Evolutionary conservation across 495 filamentous ascomycete genomes (phyloP).

Genomic region (Aspergillus biplanus): DNA sequence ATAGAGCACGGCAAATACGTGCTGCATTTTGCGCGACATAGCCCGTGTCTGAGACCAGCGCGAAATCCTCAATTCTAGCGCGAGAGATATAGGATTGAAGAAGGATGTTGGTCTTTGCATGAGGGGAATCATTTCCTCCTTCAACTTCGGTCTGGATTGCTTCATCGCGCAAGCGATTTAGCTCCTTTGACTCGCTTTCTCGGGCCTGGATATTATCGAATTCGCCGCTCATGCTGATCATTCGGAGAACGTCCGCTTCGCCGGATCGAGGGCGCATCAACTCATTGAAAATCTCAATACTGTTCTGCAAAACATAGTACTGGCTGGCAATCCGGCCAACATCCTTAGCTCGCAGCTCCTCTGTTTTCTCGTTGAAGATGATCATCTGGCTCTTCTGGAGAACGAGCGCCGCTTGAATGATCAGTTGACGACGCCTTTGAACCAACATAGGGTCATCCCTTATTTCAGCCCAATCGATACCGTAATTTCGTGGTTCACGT

Average conservation of each 20-base stretch:
- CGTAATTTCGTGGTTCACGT: slow-evolving; percentile 86
- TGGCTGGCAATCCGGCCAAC: slow-evolving; percentile 96
- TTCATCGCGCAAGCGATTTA: slow-evolving; percentile 66
- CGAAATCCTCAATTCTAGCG: slow-evolving; percentile 87
- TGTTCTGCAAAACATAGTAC: slow-evolving; percentile 91
- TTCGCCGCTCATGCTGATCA: slow-evolving; percentile 95
- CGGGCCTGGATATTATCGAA: slow-evolving; percentile 95
- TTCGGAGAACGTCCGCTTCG: slow-evolving; percentile 87
- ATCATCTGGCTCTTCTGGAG: slow-evolving; percentile 97
- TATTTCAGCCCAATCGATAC: slow-evolving; percentile 94
- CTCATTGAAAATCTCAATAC: slow-evolving; percentile 92
- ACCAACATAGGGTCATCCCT: slow-evolving; percentile 84
- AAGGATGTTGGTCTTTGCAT: slow-evolving; percentile 93
- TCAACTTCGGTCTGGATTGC: slow-evolving; percentile 72
- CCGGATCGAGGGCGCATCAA: slow-evolving; percentile 81
- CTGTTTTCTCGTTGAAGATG: slow-evolving; percentile 91
- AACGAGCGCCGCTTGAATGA: slow-evolving; percentile 82
- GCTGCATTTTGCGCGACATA: slow-evolving; percentile 96
- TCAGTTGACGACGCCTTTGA: slow-evolving; percentile 76
- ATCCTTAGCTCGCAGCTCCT: slow-evolving; percentile 89
- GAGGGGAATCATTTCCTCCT: slow-evolving; percentile 73
- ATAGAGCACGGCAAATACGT: slow-evolving; percentile 90
- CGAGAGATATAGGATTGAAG: slow-evolving; percentile 95
- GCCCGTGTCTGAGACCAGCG: slow-evolving; percentile 83
- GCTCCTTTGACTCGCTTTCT: slow-evolving; percentile 82